Conservation (phyloP, 352 stramenopile genomes). For the Globisporangium paddicum region DNA sequence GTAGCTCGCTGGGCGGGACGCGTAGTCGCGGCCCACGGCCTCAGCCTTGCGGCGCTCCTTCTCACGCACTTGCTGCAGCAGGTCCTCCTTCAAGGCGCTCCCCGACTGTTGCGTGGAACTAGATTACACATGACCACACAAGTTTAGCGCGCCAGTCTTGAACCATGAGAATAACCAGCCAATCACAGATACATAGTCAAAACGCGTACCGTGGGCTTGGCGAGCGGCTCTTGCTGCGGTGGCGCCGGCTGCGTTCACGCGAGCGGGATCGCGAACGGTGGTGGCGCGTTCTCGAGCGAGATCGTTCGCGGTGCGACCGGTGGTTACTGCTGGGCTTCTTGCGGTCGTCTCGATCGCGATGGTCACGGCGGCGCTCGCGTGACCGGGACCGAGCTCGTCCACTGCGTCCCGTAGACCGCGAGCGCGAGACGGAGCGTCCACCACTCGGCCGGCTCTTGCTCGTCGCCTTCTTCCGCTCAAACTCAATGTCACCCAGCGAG, state of each 20-base stretch:
- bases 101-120: constrained; percentile 1
- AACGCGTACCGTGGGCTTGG: constrained; percentile 12
- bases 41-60: constrained; percentile 89
- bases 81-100: constrained; percentile 51
- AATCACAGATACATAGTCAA: too few relatives aligned
- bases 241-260: constrained; percentile 12
- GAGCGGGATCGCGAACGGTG: constrained; percentile 41
- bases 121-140: background rate
- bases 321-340: background rate
- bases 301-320: constrained; percentile 31
- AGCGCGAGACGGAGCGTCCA: constrained; percentile 27
- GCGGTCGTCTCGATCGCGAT: background rate
- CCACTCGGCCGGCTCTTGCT: constrained; percentile 1
- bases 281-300: constrained; percentile 29
- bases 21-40: constrained; percentile 88
- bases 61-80: constrained; percentile 91
- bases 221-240: constrained; percentile 15
- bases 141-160: too few relatives aligned
- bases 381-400: constrained; percentile 25
- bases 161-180: too few relatives aligned
- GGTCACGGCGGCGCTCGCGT: constrained; percentile 28
- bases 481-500: constrained; percentile 92
- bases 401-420: constrained; percentile 18
- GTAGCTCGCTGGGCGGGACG: constrained; percentile 86
- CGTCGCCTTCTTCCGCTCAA: constrained; percentile 31